Conservation (phyloP, 1,284 basidiomycete genomes). For the Apiotrichum brassicae region DNA sequence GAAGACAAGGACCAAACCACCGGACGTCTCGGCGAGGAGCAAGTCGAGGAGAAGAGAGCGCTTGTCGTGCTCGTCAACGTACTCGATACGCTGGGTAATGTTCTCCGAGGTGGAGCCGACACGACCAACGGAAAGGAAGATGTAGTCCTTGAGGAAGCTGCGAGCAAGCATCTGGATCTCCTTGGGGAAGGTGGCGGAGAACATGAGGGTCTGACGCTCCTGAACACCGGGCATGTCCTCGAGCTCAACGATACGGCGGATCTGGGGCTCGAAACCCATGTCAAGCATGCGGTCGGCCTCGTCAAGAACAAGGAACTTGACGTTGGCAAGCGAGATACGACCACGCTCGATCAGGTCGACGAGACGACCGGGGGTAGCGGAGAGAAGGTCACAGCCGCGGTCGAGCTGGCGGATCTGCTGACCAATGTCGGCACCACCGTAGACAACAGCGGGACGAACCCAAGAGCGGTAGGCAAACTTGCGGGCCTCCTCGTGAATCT, state of each 20-base stretch:
- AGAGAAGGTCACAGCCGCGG: slow-evolving; percentile 93
- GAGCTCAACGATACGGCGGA: slow-evolving; percentile 93
- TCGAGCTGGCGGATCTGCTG: slow-evolving; percentile 91
- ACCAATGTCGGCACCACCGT: slow-evolving; percentile 97
- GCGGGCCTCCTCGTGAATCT: slow-evolving; percentile 98
- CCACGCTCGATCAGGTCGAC: slow-evolving; percentile 98
- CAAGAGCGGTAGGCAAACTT: slow-evolving; percentile 99
- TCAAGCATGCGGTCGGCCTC: slow-evolving; percentile 99
- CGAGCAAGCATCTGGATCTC: slow-evolving; percentile 97
- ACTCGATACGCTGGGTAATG: slow-evolving; percentile 98
- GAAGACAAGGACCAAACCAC: slow-evolving; percentile 89
- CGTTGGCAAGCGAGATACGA: slow-evolving; percentile 90
- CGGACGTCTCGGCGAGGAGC: slow-evolving; percentile 66
- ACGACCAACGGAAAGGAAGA: slow-evolving; percentile 97
- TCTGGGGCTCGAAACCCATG: slow-evolving; percentile 99
- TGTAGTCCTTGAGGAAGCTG: slow-evolving; percentile 89
- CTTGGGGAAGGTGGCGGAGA: slow-evolving; percentile 97
- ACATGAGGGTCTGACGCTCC: slow-evolving; percentile 98
- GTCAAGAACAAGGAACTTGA: slow-evolving; percentile 96
- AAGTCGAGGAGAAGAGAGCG: slow-evolving; percentile 94
- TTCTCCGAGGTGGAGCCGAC: slow-evolving; percentile 99
- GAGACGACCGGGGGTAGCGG: slow-evolving; percentile 96
- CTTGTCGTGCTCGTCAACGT: slow-evolving; percentile 96
- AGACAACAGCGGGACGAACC: slow-evolving; percentile 98
- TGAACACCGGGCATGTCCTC: slow-evolving; percentile 94